Percentiles rank a stretch among this genome's conserved stretches.
Conservation (phyloP, 768 basidiomycete species). For the Phlegmacium glaucopus region DNA sequence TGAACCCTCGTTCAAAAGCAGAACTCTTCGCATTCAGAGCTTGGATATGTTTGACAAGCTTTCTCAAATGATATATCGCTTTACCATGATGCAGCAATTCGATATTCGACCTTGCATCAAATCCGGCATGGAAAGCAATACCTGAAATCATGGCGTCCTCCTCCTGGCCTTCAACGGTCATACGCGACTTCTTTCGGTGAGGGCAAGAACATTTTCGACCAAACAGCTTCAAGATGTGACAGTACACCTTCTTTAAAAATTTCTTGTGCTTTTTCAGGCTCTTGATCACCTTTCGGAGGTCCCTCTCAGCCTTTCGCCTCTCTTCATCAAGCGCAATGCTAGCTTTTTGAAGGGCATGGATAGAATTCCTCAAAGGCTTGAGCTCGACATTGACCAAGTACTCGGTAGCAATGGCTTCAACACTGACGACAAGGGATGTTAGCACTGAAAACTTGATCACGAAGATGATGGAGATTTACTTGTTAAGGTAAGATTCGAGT, state of each 20-base stretch:
- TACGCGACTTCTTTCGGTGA: background rate
- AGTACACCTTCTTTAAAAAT: background rate
- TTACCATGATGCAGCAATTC: background rate
- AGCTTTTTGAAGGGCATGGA: conserved; percentile 42
- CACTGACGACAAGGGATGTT: too few relatives aligned
- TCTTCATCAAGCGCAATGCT: conserved; percentile 56
- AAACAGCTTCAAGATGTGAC: conserved; percentile 11
- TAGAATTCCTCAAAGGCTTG: conserved; percentile 39
- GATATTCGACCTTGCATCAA: background rate
- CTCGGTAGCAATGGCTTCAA: conserved; percentile 39
- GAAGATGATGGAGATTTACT: too few relatives aligned
- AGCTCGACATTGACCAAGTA: conserved; percentile 29
- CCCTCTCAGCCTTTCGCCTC: conserved; percentile 46
- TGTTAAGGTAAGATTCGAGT: conserved; percentile 52
- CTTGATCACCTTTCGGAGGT: conserved; percentile 40
- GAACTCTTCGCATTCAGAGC: conserved; percentile 61
- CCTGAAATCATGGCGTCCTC: conserved; percentile 13
- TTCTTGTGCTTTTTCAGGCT: conserved; percentile 23
- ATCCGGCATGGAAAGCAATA: conserved; percentile 14
- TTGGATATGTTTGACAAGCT: conserved; percentile 40
- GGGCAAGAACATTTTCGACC: conserved; percentile 11
- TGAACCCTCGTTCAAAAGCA: conserved; percentile 77
- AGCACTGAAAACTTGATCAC: too few relatives aligned
- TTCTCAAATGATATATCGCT: conserved; percentile 5
- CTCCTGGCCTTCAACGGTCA: background rate